These are phyloP conservation scores for Pleurotus platypus DNA, from an alignment of 768 basidiomycete genomes.

Conservation along the genomic window DNA sequence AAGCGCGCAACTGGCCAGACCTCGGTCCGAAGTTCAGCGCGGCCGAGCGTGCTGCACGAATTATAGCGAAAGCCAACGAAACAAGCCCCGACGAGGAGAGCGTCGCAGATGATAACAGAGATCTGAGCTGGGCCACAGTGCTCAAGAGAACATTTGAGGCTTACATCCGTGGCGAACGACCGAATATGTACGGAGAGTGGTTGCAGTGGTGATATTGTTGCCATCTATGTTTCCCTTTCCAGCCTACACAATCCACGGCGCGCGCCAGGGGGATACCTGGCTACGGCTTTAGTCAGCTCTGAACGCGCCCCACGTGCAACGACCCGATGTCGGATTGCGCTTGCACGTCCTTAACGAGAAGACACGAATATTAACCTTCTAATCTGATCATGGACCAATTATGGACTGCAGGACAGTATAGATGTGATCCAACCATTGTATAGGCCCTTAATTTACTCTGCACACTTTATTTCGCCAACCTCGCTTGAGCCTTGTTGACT, in stretches of 20 bases:
- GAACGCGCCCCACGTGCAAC: too few relatives aligned
- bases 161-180: slow-evolving; percentile 85
- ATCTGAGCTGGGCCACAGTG: slow-evolving; percentile 90
- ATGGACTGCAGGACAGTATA: background rate
- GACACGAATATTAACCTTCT: background rate
- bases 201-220: slow-evolving; percentile 39
- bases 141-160: slow-evolving; percentile 94
- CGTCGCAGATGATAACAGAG: slow-evolving; percentile 66
- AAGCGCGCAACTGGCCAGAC: slow-evolving; percentile 92
- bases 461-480: slow-evolving; percentile 18
- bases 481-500: slow-evolving; percentile 66
- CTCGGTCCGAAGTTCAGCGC: slow-evolving; percentile 76
- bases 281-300: too few relatives aligned
- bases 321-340: background rate
- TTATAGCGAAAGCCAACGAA: slow-evolving; percentile 27
- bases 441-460: slow-evolving; percentile 9
- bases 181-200: slow-evolving; percentile 95
- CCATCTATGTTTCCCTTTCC: background rate
- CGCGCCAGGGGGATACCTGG: too few relatives aligned
- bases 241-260: too few relatives aligned
- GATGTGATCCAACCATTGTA: background rate
- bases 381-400: background rate
- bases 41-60: slow-evolving; percentile 62
- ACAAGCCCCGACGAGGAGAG: slow-evolving; percentile 26
- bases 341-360: background rate